Conservation (phyloP, 202 grass and related monocot species). For the Schoenoplectus tabernaemontani region DNA sequence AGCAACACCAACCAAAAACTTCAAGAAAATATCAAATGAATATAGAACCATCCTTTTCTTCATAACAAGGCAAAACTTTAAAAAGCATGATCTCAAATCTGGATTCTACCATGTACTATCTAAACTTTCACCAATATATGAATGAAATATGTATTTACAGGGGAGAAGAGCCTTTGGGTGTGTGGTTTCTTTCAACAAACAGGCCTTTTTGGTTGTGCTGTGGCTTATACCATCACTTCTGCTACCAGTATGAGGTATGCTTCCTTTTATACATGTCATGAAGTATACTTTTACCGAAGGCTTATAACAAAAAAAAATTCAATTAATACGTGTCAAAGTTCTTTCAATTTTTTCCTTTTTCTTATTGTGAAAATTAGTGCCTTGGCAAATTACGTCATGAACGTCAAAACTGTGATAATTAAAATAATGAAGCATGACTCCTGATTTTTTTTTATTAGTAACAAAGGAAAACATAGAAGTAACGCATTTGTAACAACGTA, state of each 20-base stretch:
- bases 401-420: neutral
- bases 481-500: no score
- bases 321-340: neutral
- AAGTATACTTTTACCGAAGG: neutral
- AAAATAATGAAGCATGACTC: neutral
- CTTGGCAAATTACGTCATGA: neutral
- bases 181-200: constrained; percentile 40
- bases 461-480: no score
- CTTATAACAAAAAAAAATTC: neutral
- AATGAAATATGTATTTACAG: constrained; percentile 23
- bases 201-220: constrained; percentile 35
- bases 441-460: no score
- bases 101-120: neutral
- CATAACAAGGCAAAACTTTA: neutral
- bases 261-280: neutral
- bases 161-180: constrained; percentile 34
- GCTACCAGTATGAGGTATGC: constrained; percentile 47
- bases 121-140: neutral
- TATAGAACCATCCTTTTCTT: neutral
- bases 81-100: neutral
- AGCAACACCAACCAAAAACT: neutral
- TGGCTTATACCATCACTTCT: constrained; percentile 51
- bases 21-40: neutral
- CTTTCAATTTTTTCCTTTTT: neutral
- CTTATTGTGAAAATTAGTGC: neutral